phyloP scores from a whole-genome alignment of 805 yeast species.

The Lipomyces starkeyi region DNA sequence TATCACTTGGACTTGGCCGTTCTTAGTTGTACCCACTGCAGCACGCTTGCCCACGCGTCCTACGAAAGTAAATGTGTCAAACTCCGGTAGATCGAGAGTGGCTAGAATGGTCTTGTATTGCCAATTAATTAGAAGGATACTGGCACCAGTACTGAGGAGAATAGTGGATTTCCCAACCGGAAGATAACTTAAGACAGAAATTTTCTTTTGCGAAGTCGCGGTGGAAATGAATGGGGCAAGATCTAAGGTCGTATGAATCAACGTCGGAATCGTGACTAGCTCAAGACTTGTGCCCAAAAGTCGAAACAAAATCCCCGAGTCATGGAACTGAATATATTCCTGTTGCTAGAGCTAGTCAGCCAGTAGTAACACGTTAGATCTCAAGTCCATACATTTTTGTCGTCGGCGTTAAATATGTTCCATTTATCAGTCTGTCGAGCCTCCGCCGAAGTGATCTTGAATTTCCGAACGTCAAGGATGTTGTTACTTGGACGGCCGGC shows the following conservation, averaged over 20 bases:
- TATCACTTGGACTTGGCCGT: slow-evolving; percentile 22
- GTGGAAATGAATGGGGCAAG: slow-evolving; percentile 12
- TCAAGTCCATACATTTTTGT: slow-evolving; percentile 16
- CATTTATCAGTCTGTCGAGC: slow-evolving; percentile 11
- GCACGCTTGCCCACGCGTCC: slow-evolving; percentile 25
- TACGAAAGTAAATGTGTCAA: slow-evolving; percentile 13
- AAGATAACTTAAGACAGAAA: slow-evolving; percentile 12
- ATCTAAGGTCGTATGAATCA: slow-evolving; percentile 18
- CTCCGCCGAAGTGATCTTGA: slow-evolving; percentile 2
- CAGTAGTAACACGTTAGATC: neutral
- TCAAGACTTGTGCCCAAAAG: slow-evolving; percentile 17
- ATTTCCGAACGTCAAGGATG: slow-evolving; percentile 22
- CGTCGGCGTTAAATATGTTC: slow-evolving; percentile 11
- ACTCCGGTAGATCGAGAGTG: slow-evolving; percentile 14
- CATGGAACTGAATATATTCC: slow-evolving; percentile 29
- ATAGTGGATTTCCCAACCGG: slow-evolving; percentile 29
- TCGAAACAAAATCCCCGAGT: slow-evolving; percentile 28
- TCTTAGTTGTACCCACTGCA: slow-evolving; percentile 26
- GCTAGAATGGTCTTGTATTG: slow-evolving; percentile 28
- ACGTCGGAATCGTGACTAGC: slow-evolving; percentile 23
- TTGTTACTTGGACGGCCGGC: slow-evolving; percentile 12
- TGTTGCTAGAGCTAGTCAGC: slow-evolving; percentile 2
- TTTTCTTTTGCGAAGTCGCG: neutral
- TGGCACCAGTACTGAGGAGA: slow-evolving; percentile 23
- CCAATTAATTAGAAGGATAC: slow-evolving; percentile 29